Evolutionary conservation across 2,329 filamentous ascomycete species (phyloP).

Genomic region (Fusarium sp.): DNA sequence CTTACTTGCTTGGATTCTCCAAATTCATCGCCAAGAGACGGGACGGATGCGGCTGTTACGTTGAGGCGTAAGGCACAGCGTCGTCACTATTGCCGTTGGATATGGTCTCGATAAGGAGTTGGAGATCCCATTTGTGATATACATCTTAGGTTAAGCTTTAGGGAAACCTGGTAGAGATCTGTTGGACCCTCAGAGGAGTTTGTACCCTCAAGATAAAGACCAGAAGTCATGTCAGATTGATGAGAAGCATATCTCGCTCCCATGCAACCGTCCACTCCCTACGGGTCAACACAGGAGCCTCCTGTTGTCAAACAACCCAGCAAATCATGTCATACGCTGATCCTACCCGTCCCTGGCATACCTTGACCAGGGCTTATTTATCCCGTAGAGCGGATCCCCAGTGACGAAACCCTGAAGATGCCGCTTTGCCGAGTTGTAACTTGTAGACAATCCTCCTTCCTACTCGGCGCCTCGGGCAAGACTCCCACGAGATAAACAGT

Average conservation of each 20-base stretch:
- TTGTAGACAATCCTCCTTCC: neutral
- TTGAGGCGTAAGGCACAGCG: neutral
- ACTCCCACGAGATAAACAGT: neutral
- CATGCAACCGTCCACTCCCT: neutral
- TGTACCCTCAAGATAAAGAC: neutral
- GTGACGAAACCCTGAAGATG: conserved; percentile 14
- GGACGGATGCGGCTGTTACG: neutral
- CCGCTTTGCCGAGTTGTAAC: conserved; percentile 23
- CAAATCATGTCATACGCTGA: conserved; percentile 9
- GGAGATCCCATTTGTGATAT: accelerated
- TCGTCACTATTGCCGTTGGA: neutral
- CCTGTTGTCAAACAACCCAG: neutral
- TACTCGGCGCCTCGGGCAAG: conserved; percentile 27
- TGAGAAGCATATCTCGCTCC: neutral
- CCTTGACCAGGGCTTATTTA: neutral
- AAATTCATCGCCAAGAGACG: conserved; percentile 15
- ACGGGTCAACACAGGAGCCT: neutral
- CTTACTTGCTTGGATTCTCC: conserved; percentile 13
- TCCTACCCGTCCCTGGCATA: conserved; percentile 1
- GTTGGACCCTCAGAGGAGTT: accelerated
- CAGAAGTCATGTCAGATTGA: neutral
- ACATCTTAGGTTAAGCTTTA: accelerated
- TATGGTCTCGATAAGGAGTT: accelerated
- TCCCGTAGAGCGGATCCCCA: conserved; percentile 7
- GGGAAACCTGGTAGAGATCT: accelerated